Conservation (phyloP, 2,329 filamentous ascomycete species). For the Ophiostoma sp. region DNA sequence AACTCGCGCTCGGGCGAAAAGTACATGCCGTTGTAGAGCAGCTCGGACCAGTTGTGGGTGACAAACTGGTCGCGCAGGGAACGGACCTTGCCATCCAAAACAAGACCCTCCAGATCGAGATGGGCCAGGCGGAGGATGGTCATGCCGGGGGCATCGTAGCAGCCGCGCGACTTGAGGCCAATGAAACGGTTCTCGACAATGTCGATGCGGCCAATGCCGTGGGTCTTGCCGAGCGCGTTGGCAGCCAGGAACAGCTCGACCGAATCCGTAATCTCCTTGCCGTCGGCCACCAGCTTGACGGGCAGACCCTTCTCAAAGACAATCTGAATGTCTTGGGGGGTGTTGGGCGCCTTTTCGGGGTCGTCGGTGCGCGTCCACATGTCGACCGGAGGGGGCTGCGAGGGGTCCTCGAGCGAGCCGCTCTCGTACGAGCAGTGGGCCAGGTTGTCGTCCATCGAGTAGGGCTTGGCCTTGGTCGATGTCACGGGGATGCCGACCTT, state of each 20-base stretch:
- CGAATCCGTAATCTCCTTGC: constrained; percentile 65
- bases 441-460: constrained; percentile 52
- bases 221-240: constrained; percentile 68
- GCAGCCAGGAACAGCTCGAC: constrained; percentile 71
- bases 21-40: constrained; percentile 47
- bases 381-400: constrained; percentile 67
- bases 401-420: constrained; percentile 63
- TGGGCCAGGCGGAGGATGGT: constrained; percentile 43
- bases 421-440: constrained; percentile 74
- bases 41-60: constrained; percentile 52
- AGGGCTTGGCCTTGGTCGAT: constrained; percentile 71
- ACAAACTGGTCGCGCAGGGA: constrained; percentile 60
- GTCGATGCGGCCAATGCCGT: constrained; percentile 79
- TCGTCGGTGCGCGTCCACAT: constrained; percentile 78
- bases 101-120: constrained; percentile 50
- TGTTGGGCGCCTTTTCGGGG: constrained; percentile 68
- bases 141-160: constrained; percentile 69
- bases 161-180: constrained; percentile 77
- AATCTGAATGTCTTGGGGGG: constrained; percentile 69
- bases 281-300: constrained; percentile 54
- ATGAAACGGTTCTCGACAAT: constrained; percentile 75
- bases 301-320: constrained; percentile 76
- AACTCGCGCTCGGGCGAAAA: constrained; percentile 59
- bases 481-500: constrained; percentile 69
- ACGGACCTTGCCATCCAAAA: constrained; percentile 60